Evolutionary conservation across 2,329 filamentous ascomycete species (phyloP), one percentile per base, ranked within the genome.

Genomic region (Cytospora schulzeri): DNA sequence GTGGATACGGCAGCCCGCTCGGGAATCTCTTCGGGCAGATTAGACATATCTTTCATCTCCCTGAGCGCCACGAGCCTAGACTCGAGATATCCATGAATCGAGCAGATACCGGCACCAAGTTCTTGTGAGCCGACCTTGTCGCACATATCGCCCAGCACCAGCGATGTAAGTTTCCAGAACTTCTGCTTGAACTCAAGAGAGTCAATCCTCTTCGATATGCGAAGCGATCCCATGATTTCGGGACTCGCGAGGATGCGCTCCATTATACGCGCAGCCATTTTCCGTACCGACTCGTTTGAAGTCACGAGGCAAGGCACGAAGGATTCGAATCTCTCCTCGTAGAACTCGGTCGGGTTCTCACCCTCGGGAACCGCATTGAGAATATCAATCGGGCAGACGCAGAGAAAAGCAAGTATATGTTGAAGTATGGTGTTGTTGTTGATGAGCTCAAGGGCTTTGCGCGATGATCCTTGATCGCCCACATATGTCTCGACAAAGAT

Each of bases 381-480:
- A 3, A 85, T 73, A 2, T 80, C 81, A 59, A 77, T 67, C 60
- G 86, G 83, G 1, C 82, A 85, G 7, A 81, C 80, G 67, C 85
- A 79, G 14, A 89, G 72, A 64, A 88, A 89, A 51, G 80, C 77
- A 14, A 89, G 75, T 59, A 88, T 85, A 65, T 80, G 81, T 70
- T 80, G 81, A 28, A 82, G 75, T 69, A 85, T 77, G 55, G 76
- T 74, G 26, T 77, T 73, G 26, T 77, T 78, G 4, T 76, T 72
- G n/a, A 74, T 68, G 50, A 75, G 70, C 62, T 81, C 80, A 0
- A 75, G 69, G 29, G 77, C 71, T 66, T 79, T 81, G 24, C 76
- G 76, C 53, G 78, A 74, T 14, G 76, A 71, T 56, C 72, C 76
- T 55, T 76, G 75, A 12, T 81, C 78, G 57, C 75, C 73, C 26